Evolutionary conservation across 1,284 basidiomycete species (phyloP).

Genomic region (Vanrija pseudolonga): DNA sequence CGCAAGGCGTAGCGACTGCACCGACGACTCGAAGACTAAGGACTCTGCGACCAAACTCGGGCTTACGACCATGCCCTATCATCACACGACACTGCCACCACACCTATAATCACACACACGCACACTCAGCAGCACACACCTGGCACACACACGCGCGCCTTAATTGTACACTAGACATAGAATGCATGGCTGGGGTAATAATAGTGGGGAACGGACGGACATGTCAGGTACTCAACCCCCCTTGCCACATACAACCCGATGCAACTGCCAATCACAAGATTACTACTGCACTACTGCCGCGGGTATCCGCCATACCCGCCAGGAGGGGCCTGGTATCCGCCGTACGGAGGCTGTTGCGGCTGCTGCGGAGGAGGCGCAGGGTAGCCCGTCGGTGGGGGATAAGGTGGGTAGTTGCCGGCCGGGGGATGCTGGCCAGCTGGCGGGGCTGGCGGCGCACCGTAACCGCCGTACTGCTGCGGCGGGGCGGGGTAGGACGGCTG

Average conservation of each 20-base stretch:
- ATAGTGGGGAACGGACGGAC: background rate
- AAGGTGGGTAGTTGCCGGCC: background rate
- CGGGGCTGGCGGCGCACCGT: background rate
- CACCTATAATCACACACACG: constrained; percentile 72
- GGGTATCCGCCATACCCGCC: constrained; percentile 12
- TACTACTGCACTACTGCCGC: too few relatives aligned
- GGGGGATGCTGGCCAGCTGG: background rate
- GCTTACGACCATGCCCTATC: too few relatives aligned
- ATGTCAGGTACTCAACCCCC: too few relatives aligned
- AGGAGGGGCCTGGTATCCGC: constrained; percentile 13
- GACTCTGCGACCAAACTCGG: too few relatives aligned
- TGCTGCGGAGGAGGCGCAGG: constrained; percentile 6
- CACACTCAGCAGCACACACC: constrained; percentile 67
- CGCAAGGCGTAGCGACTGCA: background rate
- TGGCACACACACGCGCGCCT: constrained; percentile 51
- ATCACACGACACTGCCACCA: constrained; percentile 54
- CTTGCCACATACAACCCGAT: too few relatives aligned
- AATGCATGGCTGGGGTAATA: background rate
- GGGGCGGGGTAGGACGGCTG: constrained; percentile 3
- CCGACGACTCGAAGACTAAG: too few relatives aligned
- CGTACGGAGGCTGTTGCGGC: constrained; percentile 10
- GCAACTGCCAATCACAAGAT: too few relatives aligned
- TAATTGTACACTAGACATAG: background rate
- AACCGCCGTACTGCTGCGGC: background rate
- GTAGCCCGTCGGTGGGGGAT: background rate